phyloP scores from a whole-genome alignment of 257 asterid species.

The Rauvolfia tetraphylla region DNA sequence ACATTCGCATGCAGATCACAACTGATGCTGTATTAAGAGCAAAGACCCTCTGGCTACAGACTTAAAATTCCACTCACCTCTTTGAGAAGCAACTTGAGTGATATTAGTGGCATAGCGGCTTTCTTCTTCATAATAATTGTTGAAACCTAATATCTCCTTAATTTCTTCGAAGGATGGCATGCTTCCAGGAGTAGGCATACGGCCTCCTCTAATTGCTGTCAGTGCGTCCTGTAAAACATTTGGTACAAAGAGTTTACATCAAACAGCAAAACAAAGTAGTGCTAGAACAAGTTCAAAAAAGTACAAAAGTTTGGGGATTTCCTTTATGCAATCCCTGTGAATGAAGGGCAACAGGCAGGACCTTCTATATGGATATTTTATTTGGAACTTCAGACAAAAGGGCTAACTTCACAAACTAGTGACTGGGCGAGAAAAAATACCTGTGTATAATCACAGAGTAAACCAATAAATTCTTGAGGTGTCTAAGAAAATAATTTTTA shows the following conservation, averaged over 20 bases:
- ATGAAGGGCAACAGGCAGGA: neutral
- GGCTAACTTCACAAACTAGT: neutral
- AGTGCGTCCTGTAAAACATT: constrained; percentile 64
- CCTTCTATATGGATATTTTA: neutral
- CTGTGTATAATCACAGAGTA: neutral
- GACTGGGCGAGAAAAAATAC: neutral
- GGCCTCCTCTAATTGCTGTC: constrained; percentile 83
- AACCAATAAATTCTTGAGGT: neutral
- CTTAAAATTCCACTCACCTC: constrained; percentile 35
- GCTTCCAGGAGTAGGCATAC: constrained; percentile 87
- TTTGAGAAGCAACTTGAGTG: constrained; percentile 35
- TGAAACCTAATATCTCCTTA: constrained; percentile 82
- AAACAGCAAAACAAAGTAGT: neutral
- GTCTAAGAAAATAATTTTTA: neutral
- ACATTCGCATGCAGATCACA: neutral
- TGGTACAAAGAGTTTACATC: constrained; percentile 9
- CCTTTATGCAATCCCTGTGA: neutral
- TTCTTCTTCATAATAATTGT: constrained; percentile 72
- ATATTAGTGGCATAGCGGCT: constrained; percentile 37
- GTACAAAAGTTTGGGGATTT: neutral
- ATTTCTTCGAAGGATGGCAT: constrained; percentile 90
- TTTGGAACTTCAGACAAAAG: neutral
- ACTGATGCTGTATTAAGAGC: neutral
- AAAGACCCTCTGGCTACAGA: neutral
- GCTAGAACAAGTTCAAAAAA: neutral